phyloP scores from a whole-genome alignment of 2,329 filamentous ascomycete species.

The Fusarium redolens region DNA sequence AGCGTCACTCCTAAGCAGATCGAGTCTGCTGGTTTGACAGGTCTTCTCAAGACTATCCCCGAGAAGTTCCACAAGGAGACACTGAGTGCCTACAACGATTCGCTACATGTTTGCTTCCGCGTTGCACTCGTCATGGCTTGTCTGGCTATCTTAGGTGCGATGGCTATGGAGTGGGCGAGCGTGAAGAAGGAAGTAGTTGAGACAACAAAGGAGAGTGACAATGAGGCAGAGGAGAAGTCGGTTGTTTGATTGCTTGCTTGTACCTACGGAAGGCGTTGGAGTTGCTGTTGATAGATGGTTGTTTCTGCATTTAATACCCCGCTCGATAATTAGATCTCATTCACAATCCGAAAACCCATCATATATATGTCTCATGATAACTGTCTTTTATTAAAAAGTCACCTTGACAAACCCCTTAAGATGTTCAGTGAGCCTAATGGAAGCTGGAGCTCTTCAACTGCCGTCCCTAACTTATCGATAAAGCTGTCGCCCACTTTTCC shows the following conservation, averaged over 20 bases:
- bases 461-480: slow-evolving; percentile 27
- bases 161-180: not conserved
- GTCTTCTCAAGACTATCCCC: slow-evolving; percentile 7
- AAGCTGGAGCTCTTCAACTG: not conserved
- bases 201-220: not conserved
- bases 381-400: not conserved
- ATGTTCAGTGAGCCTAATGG: not conserved
- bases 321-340: not conserved
- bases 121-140: slow-evolving; percentile 62
- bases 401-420: not conserved
- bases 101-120: slow-evolving; percentile 65
- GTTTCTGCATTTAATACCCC: not conserved
- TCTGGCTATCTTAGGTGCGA: slow-evolving; percentile 61
- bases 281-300: not conserved
- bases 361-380: no score
- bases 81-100: slow-evolving; percentile 64
- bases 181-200: slow-evolving; percentile 2
- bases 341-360: not conserved
- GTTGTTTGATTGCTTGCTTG: not conserved
- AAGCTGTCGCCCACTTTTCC: slow-evolving; percentile 29
- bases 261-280: not conserved
- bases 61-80: slow-evolving; percentile 7
- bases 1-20: slow-evolving; percentile 17
- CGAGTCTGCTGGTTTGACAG: slow-evolving; percentile 13
- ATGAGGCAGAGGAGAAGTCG: not conserved